phyloP scores from a whole-genome alignment of 331 rosid genomes.

The Cydonia oblonga region DNA sequence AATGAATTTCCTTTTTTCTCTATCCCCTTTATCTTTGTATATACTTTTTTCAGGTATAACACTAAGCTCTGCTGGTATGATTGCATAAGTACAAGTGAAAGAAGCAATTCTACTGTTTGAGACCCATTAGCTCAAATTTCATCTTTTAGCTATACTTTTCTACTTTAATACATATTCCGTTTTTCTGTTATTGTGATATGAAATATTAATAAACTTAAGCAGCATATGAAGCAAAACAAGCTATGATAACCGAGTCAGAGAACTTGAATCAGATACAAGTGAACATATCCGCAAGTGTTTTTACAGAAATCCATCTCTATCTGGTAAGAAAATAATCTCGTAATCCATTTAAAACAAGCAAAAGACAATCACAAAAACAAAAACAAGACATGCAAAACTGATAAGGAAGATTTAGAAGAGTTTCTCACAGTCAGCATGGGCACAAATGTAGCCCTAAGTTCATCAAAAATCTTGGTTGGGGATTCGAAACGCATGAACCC shows the following conservation, averaged over 20 bases:
- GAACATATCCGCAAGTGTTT: background rate
- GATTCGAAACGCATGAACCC: conserved; percentile 75
- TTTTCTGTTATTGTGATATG: no score
- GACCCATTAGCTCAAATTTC: background rate
- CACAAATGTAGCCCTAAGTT: conserved; percentile 64
- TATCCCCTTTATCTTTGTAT: no score
- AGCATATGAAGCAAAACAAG: background rate
- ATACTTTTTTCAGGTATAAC: background rate
- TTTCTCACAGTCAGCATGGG: conserved; percentile 77
- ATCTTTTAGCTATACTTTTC: background rate
- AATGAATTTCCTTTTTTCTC: no score
- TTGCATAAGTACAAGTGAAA: background rate
- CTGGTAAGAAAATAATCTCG: background rate
- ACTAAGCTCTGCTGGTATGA: background rate
- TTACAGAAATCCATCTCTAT: background rate
- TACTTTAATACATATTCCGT: no score
- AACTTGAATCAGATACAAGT: background rate
- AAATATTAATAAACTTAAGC: background rate
- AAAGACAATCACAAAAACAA: conserved; percentile 5
- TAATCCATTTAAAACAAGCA: conserved; percentile 1
- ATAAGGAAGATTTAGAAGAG: conserved; percentile 9
- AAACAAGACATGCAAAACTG: background rate
- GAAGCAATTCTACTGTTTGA: background rate
- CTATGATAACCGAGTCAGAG: background rate
- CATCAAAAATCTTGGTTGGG: conserved; percentile 29